Percentiles rank a stretch among this genome's conserved stretches.
Conservation (phyloP, 305 asterid genomes). For the Fraxinus velutina region DNA sequence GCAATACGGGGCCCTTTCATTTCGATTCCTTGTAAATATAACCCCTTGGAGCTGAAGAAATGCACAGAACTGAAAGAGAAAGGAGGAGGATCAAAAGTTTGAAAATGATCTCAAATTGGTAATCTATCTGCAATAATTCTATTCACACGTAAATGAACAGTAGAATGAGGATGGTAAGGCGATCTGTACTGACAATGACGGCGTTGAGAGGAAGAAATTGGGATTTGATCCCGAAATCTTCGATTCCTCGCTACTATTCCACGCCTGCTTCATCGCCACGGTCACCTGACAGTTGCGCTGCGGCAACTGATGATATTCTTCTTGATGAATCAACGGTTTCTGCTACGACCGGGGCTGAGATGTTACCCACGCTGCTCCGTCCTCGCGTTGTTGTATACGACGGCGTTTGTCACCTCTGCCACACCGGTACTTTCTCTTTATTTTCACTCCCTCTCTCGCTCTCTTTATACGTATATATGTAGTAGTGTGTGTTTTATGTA, state of each 20-base stretch:
- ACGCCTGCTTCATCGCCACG: constrained; percentile 21
- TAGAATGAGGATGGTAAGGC: constrained; percentile 35
- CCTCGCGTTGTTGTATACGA: constrained; percentile 86
- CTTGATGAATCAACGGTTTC: constrained; percentile 23
- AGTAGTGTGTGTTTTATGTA: neutral
- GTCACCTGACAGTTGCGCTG: constrained; percentile 22
- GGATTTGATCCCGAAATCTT: constrained; percentile 15
- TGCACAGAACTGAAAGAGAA: neutral
- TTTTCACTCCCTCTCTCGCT: neutral
- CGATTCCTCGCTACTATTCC: constrained; percentile 26
- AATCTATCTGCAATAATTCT: neutral
- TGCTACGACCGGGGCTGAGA: constrained; percentile 25
- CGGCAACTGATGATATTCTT: constrained; percentile 35
- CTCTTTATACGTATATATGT: neutral
- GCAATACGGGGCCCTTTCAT: neutral
- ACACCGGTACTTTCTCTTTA: constrained; percentile 40
- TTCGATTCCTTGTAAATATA: neutral
- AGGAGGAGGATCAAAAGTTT: neutral
- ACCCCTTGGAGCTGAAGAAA: constrained; percentile 11
- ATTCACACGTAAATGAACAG: neutral
- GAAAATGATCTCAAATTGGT: neutral
- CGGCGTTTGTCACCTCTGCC: constrained; percentile 92
- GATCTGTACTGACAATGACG: constrained; percentile 24
- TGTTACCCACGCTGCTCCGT: constrained; percentile 46
- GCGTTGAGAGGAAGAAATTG: constrained; percentile 14